Evolutionary conservation across 2,329 filamentous ascomycete species (phyloP), one percentile per base, ranked within the genome.

Genomic region (Nemania abortiva): DNA sequence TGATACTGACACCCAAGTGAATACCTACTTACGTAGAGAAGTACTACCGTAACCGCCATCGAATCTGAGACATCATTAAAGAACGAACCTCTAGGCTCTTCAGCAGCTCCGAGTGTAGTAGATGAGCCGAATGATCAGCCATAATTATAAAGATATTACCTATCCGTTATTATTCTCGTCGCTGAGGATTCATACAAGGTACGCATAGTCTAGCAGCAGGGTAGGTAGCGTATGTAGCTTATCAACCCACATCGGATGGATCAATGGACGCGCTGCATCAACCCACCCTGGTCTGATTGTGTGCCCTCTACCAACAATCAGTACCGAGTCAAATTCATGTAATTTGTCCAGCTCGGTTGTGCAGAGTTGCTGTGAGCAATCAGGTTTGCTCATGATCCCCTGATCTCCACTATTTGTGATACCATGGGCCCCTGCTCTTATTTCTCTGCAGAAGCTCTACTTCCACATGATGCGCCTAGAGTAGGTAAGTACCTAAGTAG

Each of bases 251-350:
- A 52, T 56, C 24, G 49, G 68, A 70, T 59, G 60, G 58, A 52
- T 58, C 67, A 42, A 42, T 37, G 50, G 45, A 68, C 63, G 37
- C 55, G 50, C 55, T 52, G 68, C 68, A 59, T 65, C 65, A 65
- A 58, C 50, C 63, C 54, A 55, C 56, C 56, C 68, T 70, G 56
- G 59, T 65, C 63, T 60, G 65, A 67, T 67, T 60, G 50, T 57
- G 59, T 53, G 45, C 6, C 20, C 37, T 45, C 47, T 42, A 31
- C 42, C 29, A 59, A 45, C 34, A 58, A 52, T 52, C 53, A 60
- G 54, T 68, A 49, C 65, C 58, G 24, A 66, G 47, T 53, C 47
- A 27, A 37, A 42, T 59, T 53, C 31, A 24, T 54, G 49, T 64
- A 53, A 59, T 54, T 45, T 59, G 60, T 54, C 45, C 39, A 63